Evolutionary conservation across 1,284 basidiomycete species (phyloP), one percentile per base, ranked within the genome.

Genomic region (Kwoniella shivajii): DNA sequence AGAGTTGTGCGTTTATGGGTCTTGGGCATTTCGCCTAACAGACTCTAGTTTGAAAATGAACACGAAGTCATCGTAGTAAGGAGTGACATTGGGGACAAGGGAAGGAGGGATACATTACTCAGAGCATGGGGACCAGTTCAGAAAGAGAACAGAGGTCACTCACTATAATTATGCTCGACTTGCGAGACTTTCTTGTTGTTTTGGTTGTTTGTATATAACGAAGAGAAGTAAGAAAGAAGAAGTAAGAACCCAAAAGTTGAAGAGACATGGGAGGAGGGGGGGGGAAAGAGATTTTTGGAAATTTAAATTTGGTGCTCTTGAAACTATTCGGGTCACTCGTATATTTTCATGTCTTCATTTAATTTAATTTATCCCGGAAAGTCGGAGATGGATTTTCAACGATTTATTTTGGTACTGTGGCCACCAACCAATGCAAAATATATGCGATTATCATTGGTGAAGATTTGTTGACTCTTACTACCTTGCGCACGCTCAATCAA

Each of bases 11-110:
- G 65, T 74, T 72, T 74, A 72, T 64, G 75, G 71, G 71, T 77
- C 75, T 73, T 74, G 58, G 75, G 72, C 73, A 57, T 66, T 75
- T 75, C 64, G 72, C 72, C 75, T 77, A 72, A 77, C 73, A 75
- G 75, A 77, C 75, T 77, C 75, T 77, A 77, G 75, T 77, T 77
- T 77, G 75, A 77, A 72, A 63, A 67, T 67, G 67, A 68, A 75
- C 75, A 77, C 75, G 64, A 63, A 65, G 69, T 77, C 75, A 77
- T 77, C 75, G 65, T 53, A 58, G 57, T 26, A 62, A 51, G 56
- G 58, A 43, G 49, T 44, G 50, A 50, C 45, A 54, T 6, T 37
- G 41, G 54, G 38, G 41, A 48, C 22, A 58, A 27, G 44, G 29
- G 10, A 18, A 7, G 29, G 4, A 26, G 34, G 39, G 31, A 49